Base-by-base conservation (phyloP, 768 basidiomycete genomes). In the Panaeolus cyanescens region DNA sequence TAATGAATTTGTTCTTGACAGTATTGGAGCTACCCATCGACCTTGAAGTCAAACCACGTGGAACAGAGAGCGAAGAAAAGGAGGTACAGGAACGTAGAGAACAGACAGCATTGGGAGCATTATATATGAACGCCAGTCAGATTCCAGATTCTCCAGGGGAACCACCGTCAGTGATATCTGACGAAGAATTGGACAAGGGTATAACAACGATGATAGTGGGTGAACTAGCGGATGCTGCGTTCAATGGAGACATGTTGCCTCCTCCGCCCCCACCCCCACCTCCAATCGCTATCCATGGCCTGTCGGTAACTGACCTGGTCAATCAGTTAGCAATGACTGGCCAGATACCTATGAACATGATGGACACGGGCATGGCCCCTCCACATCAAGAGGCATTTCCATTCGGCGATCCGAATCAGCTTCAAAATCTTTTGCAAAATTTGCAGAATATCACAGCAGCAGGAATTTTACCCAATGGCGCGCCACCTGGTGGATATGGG, bases 141-240 rank as follows among this genome's bases (percentile, higher is more conserved):
- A 89, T 93, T 66, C 93, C 93, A 42, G 91, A 93, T 54, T 84
- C 87, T 61, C 90, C 93, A 19, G 83, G 84, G 36, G 93, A 93
- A 74, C 87, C 89, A 28, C 71, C 83, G 19, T 72, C 75, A 62
- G 77, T 81, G 64, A 80, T 89, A 62, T 69, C 82, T 53, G 91
- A 91, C 65, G 91, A 90, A 65, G 88, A 92, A 66, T 79, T 85
- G 59, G 90, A 92, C 73, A 79, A 72, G 67, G 80, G 83, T 57
- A 81, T 84, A 65, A 81, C 80, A 69, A 70, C 75, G 54, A 93
- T 94, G 91, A 83, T 86, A 30, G 79, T 85, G 32, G 91, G 92
- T 22, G 78, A 91, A 56, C 81, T 85, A 37, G 72, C 65, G 60
- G 88, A 92, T 63, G 73, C 79, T 31, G 68, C 88, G 54, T 89